Evolutionary conservation across 169 alveolate species (phyloP), one percentile per base, ranked within the genome.

Genomic region (Theileria orientalis): DNA sequence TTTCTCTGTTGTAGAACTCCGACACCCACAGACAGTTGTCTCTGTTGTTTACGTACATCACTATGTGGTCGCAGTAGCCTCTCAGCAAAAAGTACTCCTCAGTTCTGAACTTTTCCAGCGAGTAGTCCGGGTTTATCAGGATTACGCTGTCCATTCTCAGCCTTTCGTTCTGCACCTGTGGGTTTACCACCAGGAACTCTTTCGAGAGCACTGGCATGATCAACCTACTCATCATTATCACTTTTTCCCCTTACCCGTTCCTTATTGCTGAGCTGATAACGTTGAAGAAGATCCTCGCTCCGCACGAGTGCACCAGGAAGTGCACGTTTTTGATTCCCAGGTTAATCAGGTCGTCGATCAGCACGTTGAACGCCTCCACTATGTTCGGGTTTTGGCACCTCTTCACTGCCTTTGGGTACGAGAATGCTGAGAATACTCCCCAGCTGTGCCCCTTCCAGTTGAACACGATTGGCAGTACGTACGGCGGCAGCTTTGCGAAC

Each of bases 11-110:
- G 79, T 78, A 85, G 6, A 86, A 80, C 59, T 85, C 90, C 5
- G 93, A 78, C 54, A 85, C 75, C 6, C 83, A 74, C 23, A 89
- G 77, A 27, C 92, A 88, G 42, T 85, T 90, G 35, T 92, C 95
- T 35, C 93, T 74, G 40, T 92, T 92, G 61, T 92, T 94, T 42
- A 85, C 95, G 74, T 92, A 92, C 95, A 92, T 90, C 11, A 92
- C 93, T 44, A 92, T 92, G 62, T 88, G 92, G 71, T 92, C 91
- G 51, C 95, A 92, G 74, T 92, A 90, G 51, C 91, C 83, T 33
- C 95, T 84, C 51, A 92, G 74, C 37, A 89, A 57, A 69, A 92
- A 92, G 72, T 86, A 92, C 33, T 90, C 95, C 33, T 85, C 77
- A 52, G 85, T 91, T 42, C 87, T 74, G 69, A 92, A 92, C 71